Percentiles rank a stretch among this genome's conserved stretches.
phyloP scores from a whole-genome alignment of 2,329 filamentous ascomycete species.

The Penicillium frequentans region DNA sequence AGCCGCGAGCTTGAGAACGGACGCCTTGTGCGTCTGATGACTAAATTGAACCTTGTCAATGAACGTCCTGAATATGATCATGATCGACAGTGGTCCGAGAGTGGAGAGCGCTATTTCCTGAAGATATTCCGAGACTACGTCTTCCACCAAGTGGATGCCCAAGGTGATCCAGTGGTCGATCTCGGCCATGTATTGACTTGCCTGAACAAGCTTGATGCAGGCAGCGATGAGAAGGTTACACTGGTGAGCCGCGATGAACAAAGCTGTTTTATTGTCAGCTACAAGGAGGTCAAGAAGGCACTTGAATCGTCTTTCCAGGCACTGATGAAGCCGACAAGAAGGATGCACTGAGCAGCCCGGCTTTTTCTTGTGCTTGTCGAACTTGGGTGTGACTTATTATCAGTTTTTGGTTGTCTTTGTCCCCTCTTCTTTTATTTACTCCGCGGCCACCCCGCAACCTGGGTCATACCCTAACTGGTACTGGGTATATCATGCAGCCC shows the following conservation, averaged over 20 bases:
- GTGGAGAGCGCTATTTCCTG: slow-evolving; percentile 85
- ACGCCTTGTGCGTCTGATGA: slow-evolving; percentile 72
- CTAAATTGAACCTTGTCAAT: slow-evolving; percentile 85
- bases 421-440: background rate
- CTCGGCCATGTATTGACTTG: slow-evolving; percentile 83
- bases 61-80: slow-evolving; percentile 84
- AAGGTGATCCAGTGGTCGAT: slow-evolving; percentile 80
- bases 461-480: background rate
- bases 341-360: slow-evolving; percentile 31
- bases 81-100: slow-evolving; percentile 82
- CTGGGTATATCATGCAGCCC: background rate
- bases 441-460: background rate
- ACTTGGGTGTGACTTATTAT: background rate
- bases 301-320: slow-evolving; percentile 63
- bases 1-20: slow-evolving; percentile 86
- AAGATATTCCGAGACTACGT: slow-evolving; percentile 97
- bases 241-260: slow-evolving; percentile 89
- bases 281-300: slow-evolving; percentile 77
- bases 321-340: slow-evolving; percentile 46
- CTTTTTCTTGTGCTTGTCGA: background rate
- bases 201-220: slow-evolving; percentile 90
- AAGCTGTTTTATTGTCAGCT: slow-evolving; percentile 82
- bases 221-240: slow-evolving; percentile 80
- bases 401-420: slow-evolving; percentile 2
- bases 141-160: slow-evolving; percentile 89